These are phyloP conservation scores for Lepiota subincarnata DNA, from an alignment of 768 basidiomycete species.

Conservation along the genomic window DNA sequence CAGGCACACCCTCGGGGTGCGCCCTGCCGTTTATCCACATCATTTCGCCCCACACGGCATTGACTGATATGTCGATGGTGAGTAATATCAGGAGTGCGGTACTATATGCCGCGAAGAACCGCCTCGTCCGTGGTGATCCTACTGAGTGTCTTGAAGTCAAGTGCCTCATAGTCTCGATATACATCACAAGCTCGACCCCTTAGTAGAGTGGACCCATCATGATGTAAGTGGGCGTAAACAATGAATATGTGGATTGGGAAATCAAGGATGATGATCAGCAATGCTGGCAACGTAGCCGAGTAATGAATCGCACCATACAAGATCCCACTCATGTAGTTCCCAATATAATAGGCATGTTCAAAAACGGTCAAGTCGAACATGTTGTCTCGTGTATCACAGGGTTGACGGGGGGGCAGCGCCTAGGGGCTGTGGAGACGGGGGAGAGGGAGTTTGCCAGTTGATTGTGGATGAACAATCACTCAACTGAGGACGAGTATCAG, in stretches of 20 bases:
- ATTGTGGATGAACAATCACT: too few species aligned
- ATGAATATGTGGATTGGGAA: not conserved
- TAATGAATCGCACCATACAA: slow-evolving; percentile 23
- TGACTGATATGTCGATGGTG: slow-evolving; percentile 24
- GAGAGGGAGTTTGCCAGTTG: too few species aligned
- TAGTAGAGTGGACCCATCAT: not conserved
- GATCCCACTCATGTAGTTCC: slow-evolving; percentile 28
- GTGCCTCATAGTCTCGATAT: slow-evolving; percentile 21
- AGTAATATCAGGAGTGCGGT: slow-evolving; percentile 23
- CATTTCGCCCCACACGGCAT: slow-evolving; percentile 27
- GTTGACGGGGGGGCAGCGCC: too few species aligned
- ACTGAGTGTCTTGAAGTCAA: not conserved
- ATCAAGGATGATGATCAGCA: not conserved
- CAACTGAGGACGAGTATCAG: not conserved
- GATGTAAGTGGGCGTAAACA: not conserved
- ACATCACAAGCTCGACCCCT: slow-evolving; percentile 28
- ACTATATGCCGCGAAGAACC: slow-evolving; percentile 27
- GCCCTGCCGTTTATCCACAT: slow-evolving; percentile 29
- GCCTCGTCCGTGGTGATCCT: slow-evolving; percentile 13
- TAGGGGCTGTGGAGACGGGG: too few species aligned
- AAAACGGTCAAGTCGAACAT: slow-evolving; percentile 10
- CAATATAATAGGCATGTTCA: slow-evolving; percentile 28
- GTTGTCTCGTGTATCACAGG: too few species aligned
- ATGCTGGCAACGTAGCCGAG: not conserved
- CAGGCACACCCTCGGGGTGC: slow-evolving; percentile 22